Base-by-base conservation (phyloP, 805 yeast species). In the Nakazawaea holstii region DNA sequence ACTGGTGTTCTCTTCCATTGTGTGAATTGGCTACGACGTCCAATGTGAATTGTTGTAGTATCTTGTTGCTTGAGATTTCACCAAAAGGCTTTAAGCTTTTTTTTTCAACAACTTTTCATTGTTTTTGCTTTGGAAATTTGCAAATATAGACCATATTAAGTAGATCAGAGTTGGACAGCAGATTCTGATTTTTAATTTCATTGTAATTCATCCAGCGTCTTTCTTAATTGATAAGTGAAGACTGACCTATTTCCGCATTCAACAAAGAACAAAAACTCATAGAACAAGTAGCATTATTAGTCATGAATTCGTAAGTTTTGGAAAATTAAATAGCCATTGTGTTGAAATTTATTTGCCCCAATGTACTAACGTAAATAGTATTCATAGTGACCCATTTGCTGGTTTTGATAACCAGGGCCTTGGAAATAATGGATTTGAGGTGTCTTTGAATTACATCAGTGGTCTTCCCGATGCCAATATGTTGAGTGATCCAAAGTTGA, bases 401-500 rank as follows among this genome's bases (percentile, higher is more conserved):
- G 14, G 8, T 5, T 42, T 42, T 30, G 39, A 43, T 3, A 17
- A 60, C 9, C 49, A 55, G 1, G 64, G 68, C 3, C 45, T 67
- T 4, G 71, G 71, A 0, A 57, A 59, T 5, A 67, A 67, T 50
- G 71, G 71, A 1, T 66, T 65, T 49, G 80, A 76, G 41, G 82
- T 86, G 0, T 79, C 95, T 1, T 63, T 88, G 46, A 82, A 82
- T 59, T 90, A 87, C 62, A 76, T 88, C 52, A 80, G 85, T 11
- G 95, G 94, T 3, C 62, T 82, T 5, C 95, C 96, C 1, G 92
- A 88, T 54, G 79, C 86, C 8, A 74, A 74, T 40, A 55, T 67
- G 10, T 55, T 82, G 6, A 66, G 79, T 37, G 70, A 84, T 2
- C 52, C 66, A 13, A 66, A 68, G 9, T 62, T 85, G 48, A 75